These are phyloP conservation scores for Arabidopsis lyrata DNA, from an alignment of 441 rosid genomes.

Conservation along the genomic window DNA sequence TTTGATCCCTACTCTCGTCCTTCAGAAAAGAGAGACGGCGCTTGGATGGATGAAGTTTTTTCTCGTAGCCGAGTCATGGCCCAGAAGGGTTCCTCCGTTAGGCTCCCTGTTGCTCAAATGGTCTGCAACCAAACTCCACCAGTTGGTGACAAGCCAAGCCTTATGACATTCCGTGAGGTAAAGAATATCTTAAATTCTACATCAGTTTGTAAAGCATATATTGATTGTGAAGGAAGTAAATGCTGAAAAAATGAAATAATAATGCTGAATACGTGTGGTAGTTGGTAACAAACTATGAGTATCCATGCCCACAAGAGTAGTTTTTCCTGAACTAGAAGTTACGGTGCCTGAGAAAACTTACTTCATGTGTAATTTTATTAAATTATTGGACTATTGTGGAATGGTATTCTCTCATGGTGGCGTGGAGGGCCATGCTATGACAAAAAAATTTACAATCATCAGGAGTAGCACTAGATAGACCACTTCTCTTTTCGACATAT, in stretches of 20 bases:
- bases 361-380: not conserved
- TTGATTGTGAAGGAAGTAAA: not conserved
- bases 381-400: conserved; percentile 4
- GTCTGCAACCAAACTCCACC: conserved; percentile 97
- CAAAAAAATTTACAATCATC: not conserved
- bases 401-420: conserved; percentile 4
- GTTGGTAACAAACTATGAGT: conserved; percentile 6
- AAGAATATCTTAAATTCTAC: conserved; percentile 19
- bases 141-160: conserved; percentile 92
- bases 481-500: not conserved
- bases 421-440: conserved; percentile 20
- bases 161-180: conserved; percentile 97
- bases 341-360: not conserved
- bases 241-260: too few species aligned
- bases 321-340: conserved; percentile 16
- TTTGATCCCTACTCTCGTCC: conserved; percentile 98
- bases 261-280: not conserved
- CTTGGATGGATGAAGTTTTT: conserved; percentile 97
- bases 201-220: conserved; percentile 17
- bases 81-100: conserved; percentile 61
- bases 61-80: conserved; percentile 82
- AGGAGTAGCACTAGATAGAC: conserved; percentile 22
- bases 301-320: not conserved
- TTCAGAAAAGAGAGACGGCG: conserved; percentile 87
- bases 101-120: conserved; percentile 96